A percentile compares a stretch with the other conserved stretches of the same genome.
Evolutionary conservation across 2,329 filamentous ascomycete species (phyloP).

Genomic region (Pyrenochaeta sp.): DNA sequence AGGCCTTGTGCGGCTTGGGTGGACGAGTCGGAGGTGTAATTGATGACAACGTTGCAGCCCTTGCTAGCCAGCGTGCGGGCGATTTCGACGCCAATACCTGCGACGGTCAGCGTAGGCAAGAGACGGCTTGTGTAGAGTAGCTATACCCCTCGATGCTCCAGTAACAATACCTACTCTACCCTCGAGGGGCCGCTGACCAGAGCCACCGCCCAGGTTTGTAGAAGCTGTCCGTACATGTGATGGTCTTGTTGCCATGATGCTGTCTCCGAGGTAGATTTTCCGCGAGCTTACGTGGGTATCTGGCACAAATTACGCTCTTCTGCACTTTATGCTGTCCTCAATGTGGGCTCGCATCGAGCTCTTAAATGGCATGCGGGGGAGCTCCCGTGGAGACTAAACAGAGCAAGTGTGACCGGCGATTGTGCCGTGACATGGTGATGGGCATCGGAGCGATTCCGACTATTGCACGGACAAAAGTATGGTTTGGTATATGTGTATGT

Average conservation of each 20-base stretch:
- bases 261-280: slow-evolving; percentile 1
- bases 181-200: slow-evolving; percentile 57
- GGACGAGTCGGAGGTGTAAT: slow-evolving; percentile 74
- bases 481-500: too few relatives aligned
- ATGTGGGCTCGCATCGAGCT: slow-evolving; percentile 25
- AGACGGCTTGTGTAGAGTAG: not conserved
- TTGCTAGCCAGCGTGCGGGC: slow-evolving; percentile 77
- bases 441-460: slow-evolving; percentile 8
- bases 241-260: slow-evolving; percentile 50
- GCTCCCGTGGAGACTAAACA: slow-evolving; percentile 22
- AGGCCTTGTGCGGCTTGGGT: slow-evolving; percentile 61
- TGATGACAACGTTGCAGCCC: slow-evolving; percentile 73
- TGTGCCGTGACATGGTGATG: slow-evolving; percentile 15
- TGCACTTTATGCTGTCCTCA: slow-evolving; percentile 5
- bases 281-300: not conserved
- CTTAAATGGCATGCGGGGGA: slow-evolving; percentile 23
- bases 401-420: slow-evolving; percentile 23
- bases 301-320: not conserved
- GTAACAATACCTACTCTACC: slow-evolving; percentile 83
- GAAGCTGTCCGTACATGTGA: slow-evolving; percentile 46
- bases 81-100: slow-evolving; percentile 76
- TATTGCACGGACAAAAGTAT: not conserved
- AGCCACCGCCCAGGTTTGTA: slow-evolving; percentile 48
- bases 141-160: slow-evolving; percentile 76
- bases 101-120: slow-evolving; percentile 6